Evolutionary conservation across 805 yeast genomes (phyloP), one percentile per base, ranked within the genome.

Genomic region (Kluyveromyces wickerhamii): DNA sequence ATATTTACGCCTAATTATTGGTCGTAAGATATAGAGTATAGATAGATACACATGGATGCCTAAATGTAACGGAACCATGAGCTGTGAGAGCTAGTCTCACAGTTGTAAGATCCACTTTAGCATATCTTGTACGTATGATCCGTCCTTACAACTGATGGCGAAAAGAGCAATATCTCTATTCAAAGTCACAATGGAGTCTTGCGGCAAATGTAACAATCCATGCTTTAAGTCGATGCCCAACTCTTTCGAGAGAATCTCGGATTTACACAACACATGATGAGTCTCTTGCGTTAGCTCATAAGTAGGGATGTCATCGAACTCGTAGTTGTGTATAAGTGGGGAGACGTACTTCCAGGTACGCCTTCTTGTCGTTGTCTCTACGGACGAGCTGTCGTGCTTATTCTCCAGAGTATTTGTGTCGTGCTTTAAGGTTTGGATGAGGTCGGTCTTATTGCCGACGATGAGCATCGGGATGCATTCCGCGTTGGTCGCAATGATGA

Each of bases 121-220:
- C 16, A 47, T 38, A 32, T 43, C 45, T 22, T 38, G 34, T 12
- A 47, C 30, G 29, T 37, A 38, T 10, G 38, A 40, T 10, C 51
- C 51, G 32, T 42, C 37, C 36, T 45, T 47, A 37, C 51, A 47
- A 32, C 51, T 47, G 5, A 42, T 36, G 14, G 46, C 38, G 30
- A 45, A 43, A 16, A 47, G 38, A 18, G 44, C 51, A 20, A 47
- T 31, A 17, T 47, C 51, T 19, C 49, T 42, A 28, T 45, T 43
- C 15, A 47, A 37, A 21, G 27, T 26, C 8, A 30, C 35, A 18
- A 30, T 27, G 4, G 41, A 16, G 20, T 32, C 25, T 10, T 32
- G 34, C 6, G 41, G 41, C 24, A 40, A 16, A 33, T 47, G 44
- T 11, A 47, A 34, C 20, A 43, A 21, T 18, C 41, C 48, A 24